These are phyloP conservation scores for Periglandula ipomoeae DNA, from an alignment of 2,329 filamentous ascomycete species.

Conservation along the genomic window DNA sequence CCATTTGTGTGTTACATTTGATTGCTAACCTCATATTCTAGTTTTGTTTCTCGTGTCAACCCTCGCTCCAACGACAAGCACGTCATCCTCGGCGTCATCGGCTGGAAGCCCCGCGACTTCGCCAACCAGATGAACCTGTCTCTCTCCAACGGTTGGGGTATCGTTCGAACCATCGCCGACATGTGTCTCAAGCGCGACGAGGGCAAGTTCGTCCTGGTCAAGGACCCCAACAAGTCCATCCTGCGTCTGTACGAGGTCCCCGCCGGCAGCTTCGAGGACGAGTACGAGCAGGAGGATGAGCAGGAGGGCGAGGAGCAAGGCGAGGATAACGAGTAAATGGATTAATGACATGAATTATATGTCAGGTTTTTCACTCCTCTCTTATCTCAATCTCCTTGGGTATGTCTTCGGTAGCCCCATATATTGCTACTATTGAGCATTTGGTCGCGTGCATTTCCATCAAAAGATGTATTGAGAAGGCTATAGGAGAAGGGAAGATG, in stretches of 20 bases:
- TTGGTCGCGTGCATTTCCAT: neutral
- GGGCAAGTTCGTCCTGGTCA: conserved; percentile 72
- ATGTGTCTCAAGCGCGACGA: conserved; percentile 75
- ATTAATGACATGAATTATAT: neutral
- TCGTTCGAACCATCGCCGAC: conserved; percentile 94
- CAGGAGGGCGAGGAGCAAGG: conserved; percentile 39
- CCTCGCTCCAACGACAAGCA: conserved; percentile 90
- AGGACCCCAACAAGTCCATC: conserved; percentile 96
- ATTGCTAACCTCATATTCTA: too few species aligned
- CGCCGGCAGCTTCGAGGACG: conserved; percentile 79
- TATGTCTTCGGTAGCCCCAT: neutral
- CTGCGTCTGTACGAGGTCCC: conserved; percentile 91
- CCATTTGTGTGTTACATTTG: too few species aligned
- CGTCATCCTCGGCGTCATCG: conserved; percentile 87
- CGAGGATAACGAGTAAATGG: conserved; percentile 20
- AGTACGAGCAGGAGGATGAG: conserved; percentile 59
- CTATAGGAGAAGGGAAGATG: neutral
- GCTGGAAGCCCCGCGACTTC: conserved; percentile 97
- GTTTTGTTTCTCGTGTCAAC: conserved; percentile 91
- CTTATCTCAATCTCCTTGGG: neutral
- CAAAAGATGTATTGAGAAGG: neutral
- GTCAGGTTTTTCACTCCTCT: neutral
- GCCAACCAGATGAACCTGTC: conserved; percentile 97
- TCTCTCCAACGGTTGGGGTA: conserved; percentile 96
- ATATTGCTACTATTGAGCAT: neutral